Conservation (phyloP, 2,329 filamentous ascomycete species). For the Penicillium nordicum region DNA sequence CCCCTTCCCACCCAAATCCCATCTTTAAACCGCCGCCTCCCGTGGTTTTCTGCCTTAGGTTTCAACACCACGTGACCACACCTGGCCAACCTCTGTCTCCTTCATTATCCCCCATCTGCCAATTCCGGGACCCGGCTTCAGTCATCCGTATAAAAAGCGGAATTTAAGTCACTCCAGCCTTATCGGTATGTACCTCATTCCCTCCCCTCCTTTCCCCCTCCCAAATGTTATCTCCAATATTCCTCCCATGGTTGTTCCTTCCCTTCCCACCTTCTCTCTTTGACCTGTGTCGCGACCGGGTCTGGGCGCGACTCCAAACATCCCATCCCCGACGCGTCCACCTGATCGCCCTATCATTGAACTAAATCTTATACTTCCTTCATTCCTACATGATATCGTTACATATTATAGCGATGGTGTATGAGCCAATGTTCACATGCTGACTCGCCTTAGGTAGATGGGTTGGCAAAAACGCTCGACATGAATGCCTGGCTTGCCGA, state of each 20-base stretch:
- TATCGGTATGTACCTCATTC: constrained; percentile 39
- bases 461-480: constrained; percentile 46
- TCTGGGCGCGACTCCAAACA: constrained; percentile 21
- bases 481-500: constrained; percentile 53
- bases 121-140: constrained; percentile 38
- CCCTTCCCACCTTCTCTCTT: constrained; percentile 6
- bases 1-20: background rate
- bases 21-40: background rate
- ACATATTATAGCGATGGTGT: constrained; percentile 20
- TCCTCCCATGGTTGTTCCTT: background rate
- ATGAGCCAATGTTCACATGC: constrained; percentile 7
- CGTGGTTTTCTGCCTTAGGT: constrained; percentile 20
- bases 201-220: constrained; percentile 7
- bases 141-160: constrained; percentile 39
- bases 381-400: background rate
- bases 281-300: constrained; percentile 23
- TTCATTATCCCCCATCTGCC: constrained; percentile 20
- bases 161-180: constrained; percentile 40
- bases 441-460: constrained; percentile 39
- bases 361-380: background rate
- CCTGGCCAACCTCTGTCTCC: constrained; percentile 30
- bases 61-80: constrained; percentile 21
- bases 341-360: constrained; percentile 1
- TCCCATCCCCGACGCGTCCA: constrained; percentile 20
- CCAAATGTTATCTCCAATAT: constrained; percentile 1